Evolutionary conservation across 2,329 filamentous ascomycete genomes (phyloP).

Genomic region (Verticillium klebahnii): DNA sequence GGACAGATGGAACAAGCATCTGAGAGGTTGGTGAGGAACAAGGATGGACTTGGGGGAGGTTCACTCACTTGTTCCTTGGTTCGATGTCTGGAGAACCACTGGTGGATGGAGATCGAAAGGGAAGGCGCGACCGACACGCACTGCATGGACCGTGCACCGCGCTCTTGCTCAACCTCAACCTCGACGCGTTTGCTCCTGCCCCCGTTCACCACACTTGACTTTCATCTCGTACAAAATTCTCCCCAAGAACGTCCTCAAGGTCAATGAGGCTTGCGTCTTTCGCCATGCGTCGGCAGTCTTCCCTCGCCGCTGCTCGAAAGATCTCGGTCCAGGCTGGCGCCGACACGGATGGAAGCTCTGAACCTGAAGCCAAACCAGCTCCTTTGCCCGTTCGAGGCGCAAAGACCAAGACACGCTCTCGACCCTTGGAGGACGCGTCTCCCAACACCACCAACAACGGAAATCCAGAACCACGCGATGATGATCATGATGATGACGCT

Average conservation of each 20-base stretch:
- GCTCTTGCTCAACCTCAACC: neutral
- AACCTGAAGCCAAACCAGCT: neutral
- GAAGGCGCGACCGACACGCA: neutral
- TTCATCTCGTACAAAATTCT: neutral
- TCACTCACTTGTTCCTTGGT: too few species aligned
- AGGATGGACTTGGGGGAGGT: too few species aligned
- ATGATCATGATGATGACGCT: conserved; percentile 2
- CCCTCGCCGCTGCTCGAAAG: conserved; percentile 9
- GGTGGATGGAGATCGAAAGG: neutral
- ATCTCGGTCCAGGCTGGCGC: conserved; percentile 7
- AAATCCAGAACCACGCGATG: conserved; percentile 1
- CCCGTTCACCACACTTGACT: too few species aligned
- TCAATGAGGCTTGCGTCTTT: neutral
- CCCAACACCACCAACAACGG: conserved; percentile 1
- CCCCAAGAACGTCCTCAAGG: neutral
- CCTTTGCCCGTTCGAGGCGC: neutral
- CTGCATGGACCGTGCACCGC: neutral
- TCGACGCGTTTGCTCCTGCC: neutral
- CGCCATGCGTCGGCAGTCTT: conserved; percentile 1
- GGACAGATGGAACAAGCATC: too few species aligned
- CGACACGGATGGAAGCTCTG: conserved; percentile 4
- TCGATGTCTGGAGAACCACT: neutral
- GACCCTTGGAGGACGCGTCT: conserved; percentile 8
- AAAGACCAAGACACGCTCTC: conserved; percentile 1
- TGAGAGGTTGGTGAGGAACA: neutral